Conservation (phyloP, 768 basidiomycete genomes). For the Trametes punicea region DNA sequence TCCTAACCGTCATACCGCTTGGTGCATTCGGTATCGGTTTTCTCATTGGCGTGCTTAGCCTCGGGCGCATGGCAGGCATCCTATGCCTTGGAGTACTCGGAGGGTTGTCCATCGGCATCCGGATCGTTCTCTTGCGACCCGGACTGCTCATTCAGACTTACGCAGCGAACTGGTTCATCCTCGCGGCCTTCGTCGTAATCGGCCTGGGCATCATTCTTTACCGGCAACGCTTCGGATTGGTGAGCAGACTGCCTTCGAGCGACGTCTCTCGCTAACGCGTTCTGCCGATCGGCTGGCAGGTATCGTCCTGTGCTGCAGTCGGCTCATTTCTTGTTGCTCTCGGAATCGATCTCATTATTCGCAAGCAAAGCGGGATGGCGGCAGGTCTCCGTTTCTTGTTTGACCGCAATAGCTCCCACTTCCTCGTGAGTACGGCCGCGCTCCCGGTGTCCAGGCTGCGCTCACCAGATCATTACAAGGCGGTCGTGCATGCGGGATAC, state of each 20-base stretch:
- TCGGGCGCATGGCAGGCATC: conserved; percentile 48
- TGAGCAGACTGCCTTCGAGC: conserved; percentile 31
- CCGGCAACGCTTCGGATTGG: conserved; percentile 48
- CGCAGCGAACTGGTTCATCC: conserved; percentile 53
- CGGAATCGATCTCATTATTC: conserved; percentile 53
- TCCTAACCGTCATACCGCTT: conserved; percentile 48
- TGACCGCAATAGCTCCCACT: conserved; percentile 58
- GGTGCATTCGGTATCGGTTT: conserved; percentile 50
- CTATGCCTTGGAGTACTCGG: conserved; percentile 47
- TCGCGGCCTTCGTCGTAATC: conserved; percentile 41
- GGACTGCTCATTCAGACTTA: conserved; percentile 42
- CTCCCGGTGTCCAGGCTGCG: neutral
- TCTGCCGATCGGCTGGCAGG: conserved; percentile 33
- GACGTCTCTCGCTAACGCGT: neutral
- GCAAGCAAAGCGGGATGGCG: conserved; percentile 61
- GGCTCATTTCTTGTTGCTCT: conserved; percentile 60
- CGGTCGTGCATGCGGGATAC: conserved; percentile 47
- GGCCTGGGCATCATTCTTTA: conserved; percentile 42
- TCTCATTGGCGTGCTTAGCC: conserved; percentile 49
- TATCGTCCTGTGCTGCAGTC: conserved; percentile 45
- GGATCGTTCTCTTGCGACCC: conserved; percentile 47
- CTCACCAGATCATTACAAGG: conserved; percentile 32
- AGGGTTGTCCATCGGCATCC: conserved; percentile 55
- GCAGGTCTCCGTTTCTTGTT: conserved; percentile 60
- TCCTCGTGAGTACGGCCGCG: conserved; percentile 37